These are phyloP conservation scores for Sonneratia alba DNA, from an alignment of 345 rosid species.

Conservation along the genomic window DNA sequence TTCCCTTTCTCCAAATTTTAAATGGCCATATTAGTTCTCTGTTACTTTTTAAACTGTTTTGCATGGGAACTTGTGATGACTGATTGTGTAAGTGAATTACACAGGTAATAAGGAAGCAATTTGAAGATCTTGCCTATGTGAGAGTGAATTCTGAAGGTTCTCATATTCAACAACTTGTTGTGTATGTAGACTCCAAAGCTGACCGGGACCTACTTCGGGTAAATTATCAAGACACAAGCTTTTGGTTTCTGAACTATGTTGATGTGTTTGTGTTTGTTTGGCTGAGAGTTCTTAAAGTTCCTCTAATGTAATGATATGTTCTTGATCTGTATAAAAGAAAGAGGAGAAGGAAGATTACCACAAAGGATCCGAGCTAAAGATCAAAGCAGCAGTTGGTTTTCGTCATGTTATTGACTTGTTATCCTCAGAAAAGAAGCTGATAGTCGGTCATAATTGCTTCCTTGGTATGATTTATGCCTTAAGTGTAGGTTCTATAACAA, in stretches of 20 bases:
- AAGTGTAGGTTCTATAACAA: not conserved
- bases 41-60: not conserved
- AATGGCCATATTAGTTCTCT: not conserved
- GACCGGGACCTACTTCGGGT: slow-evolving; percentile 67
- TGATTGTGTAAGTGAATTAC: slow-evolving; percentile 4
- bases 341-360: slow-evolving; percentile 54
- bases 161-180: slow-evolving; percentile 36
- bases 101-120: slow-evolving; percentile 60
- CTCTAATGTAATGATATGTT: not conserved
- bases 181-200: slow-evolving; percentile 52
- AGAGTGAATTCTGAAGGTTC: slow-evolving; percentile 28
- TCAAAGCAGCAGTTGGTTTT: slow-evolving; percentile 65
- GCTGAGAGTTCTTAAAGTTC: not conserved
- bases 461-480: slow-evolving; percentile 36
- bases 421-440: slow-evolving; percentile 69
- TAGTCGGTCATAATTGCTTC: slow-evolving; percentile 92
- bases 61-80: not conserved
- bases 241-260: not conserved
- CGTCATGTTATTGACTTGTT: slow-evolving; percentile 87
- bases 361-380: slow-evolving; percentile 41
- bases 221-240: slow-evolving; percentile 16
- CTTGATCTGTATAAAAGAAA: slow-evolving; percentile 30
- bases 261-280: not conserved
- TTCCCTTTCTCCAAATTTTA: not conserved
- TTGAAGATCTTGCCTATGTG: slow-evolving; percentile 59